phyloP scores from a whole-genome alignment of 2,329 filamentous ascomycete genomes.

The Aspergillus costaricaensis region DNA sequence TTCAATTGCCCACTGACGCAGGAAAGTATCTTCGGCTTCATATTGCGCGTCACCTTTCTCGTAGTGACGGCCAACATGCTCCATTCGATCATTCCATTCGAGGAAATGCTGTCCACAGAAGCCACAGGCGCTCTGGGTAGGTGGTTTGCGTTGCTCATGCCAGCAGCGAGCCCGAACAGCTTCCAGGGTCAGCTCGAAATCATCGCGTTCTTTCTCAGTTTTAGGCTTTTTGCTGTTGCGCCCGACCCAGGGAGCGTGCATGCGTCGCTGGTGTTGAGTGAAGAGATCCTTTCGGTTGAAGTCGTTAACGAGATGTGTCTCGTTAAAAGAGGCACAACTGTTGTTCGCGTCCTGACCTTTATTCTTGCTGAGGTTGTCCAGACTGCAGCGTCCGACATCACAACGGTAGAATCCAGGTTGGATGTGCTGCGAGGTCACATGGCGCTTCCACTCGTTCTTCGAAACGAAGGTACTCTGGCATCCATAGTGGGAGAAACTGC shows the following conservation, averaged over 20 bases:
- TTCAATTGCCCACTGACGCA: constrained; percentile 43
- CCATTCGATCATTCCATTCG: constrained; percentile 83
- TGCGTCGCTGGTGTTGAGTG: constrained; percentile 81
- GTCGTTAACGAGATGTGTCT: constrained; percentile 54
- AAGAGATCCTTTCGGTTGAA: constrained; percentile 95
- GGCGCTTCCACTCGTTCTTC: constrained; percentile 96
- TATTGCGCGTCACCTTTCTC: constrained; percentile 57
- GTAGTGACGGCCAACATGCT: constrained; percentile 81
- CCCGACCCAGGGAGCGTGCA: constrained; percentile 69
- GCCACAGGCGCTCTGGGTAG: constrained; percentile 60
- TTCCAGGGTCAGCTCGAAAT: constrained; percentile 57
- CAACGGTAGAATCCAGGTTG: constrained; percentile 75
- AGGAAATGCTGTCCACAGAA: constrained; percentile 64
- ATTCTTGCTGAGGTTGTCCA: constrained; percentile 16
- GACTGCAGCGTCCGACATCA: constrained; percentile 61
- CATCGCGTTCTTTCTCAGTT: constrained; percentile 34
- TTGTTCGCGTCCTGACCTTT: neutral
- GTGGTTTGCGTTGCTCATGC: constrained; percentile 62
- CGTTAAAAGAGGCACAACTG: constrained; percentile 22
- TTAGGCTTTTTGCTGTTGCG: constrained; percentile 38
- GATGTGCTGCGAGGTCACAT: constrained; percentile 78
- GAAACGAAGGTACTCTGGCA: constrained; percentile 71
- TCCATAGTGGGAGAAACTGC: constrained; percentile 76
- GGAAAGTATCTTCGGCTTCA: constrained; percentile 43
- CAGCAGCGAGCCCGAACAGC: constrained; percentile 61